Base-by-base conservation (phyloP, 2,329 filamentous ascomycete species). In the Hymenoscyphus linearis region DNA sequence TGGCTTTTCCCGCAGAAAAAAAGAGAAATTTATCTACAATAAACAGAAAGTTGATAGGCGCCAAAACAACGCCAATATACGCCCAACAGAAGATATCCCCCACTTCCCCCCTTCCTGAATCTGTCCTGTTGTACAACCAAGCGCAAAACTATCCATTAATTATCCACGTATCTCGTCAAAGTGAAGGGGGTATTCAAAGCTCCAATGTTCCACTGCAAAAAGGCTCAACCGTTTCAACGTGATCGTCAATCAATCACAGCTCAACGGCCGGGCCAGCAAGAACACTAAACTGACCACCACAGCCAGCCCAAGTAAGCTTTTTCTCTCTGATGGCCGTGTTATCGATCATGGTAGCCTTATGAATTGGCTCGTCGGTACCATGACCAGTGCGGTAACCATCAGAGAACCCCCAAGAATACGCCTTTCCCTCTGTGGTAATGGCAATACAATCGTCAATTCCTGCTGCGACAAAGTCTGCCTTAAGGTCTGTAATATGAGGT, bases 241-340 rank as follows among this genome's bases (percentile, higher is more conserved):
- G 14, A 47, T 13, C 3, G 7, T 16, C 13, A 13, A 5, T 12
- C 14, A 16, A 47, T 47, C 18, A 47, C 10, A 47, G 18, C 16
- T 53, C 16, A 9, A 34, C 52, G 10, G 61, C 47, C 7, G 61
- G 60, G 12, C 82, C 80, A n/a, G 82, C 79, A 18, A 90, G 69
- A 26, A 90, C 76, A 1, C 86, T 88, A 74, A 85, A 97, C 72
- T 96, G 92, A 9, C 92, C 92, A 66, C 93, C 93, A 35, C 88
- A 89, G 52, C 89, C 90, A 16, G 90, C 90, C 76, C 83, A 91
- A 37, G 85, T 81, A 53, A 97, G 80, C 73, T 86, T 85, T 76
- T 88, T 87, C 47, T 85, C 90, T 40, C 86, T 83, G 26, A 95
- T 83, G 47, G 91, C 92, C 14, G 86, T 89, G 77, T 96, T 96